phyloP scores from a whole-genome alignment of 345 rosid genomes.

The Chamaenerion angustifolium region DNA sequence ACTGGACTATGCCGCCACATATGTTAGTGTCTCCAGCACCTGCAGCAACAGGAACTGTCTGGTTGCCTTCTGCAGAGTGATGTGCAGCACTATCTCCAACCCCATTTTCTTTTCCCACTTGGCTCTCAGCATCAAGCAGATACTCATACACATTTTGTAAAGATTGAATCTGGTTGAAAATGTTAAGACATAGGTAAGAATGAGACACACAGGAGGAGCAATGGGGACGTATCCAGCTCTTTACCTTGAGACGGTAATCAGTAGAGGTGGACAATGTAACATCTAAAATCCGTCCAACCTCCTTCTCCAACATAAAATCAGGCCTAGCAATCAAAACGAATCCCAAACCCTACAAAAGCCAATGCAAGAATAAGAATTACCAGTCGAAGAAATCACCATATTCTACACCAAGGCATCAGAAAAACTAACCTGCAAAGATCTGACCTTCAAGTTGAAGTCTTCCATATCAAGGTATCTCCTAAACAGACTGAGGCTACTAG shows the following conservation, averaged over 20 bases:
- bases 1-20: conserved; percentile 97
- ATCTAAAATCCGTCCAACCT: conserved; percentile 70
- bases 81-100: conserved; percentile 21
- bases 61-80: conserved; percentile 35
- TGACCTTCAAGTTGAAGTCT: conserved; percentile 67
- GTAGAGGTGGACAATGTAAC: conserved; percentile 56
- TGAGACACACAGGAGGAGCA: no score
- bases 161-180: conserved; percentile 67
- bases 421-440: conserved; percentile 84
- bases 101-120: conserved; percentile 62
- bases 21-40: conserved; percentile 99
- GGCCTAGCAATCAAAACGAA: conserved; percentile 88
- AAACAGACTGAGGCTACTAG: conserved; percentile 50
- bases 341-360: conserved; percentile 70
- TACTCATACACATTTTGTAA: conserved; percentile 86
- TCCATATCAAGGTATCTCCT: conserved; percentile 66
- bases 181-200: conserved; percentile 8
- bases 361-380: background rate
- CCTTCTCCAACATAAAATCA: conserved; percentile 93
- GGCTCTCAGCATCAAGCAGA: conserved; percentile 95
- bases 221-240: background rate
- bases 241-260: conserved; percentile 77
- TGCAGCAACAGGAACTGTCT: conserved; percentile 89
- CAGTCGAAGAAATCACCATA: background rate
- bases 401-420: background rate